A percentile compares a stretch with the other conserved stretches of the same genome.
These are phyloP conservation scores for Nannochloropsis limnetica DNA, from an alignment of 352 stramenopile species.

Conservation along the genomic window DNA sequence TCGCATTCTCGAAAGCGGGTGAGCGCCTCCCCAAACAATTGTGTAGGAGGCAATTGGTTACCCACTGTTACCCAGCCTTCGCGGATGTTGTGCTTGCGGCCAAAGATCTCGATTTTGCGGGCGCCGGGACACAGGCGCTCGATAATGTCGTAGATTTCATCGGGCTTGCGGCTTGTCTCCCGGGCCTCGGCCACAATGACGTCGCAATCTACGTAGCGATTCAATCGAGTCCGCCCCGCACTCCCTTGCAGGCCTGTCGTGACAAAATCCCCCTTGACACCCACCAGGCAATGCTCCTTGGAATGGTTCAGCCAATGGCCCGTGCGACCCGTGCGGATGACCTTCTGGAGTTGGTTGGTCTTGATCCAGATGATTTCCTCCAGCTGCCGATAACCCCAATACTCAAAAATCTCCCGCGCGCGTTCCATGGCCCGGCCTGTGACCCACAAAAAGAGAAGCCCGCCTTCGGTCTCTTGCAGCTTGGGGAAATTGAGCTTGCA, in stretches of 20 bases:
- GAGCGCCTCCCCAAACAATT: not conserved
- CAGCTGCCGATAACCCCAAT: constrained; percentile 36
- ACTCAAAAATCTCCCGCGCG: constrained; percentile 33
- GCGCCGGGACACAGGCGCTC: constrained; percentile 24
- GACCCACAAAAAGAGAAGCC: constrained; percentile 38
- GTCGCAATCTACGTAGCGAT: constrained; percentile 34
- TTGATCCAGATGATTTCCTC: constrained; percentile 42
- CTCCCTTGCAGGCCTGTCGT: constrained; percentile 1
- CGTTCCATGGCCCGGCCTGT: constrained; percentile 30
- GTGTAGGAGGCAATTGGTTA: not conserved
- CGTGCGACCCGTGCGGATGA: constrained; percentile 34
- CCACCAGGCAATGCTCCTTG: constrained; percentile 39
- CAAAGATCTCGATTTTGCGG: constrained; percentile 40
- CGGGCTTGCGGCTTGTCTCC: constrained; percentile 38
- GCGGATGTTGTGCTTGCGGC: constrained; percentile 36
- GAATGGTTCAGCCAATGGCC: constrained; percentile 41
- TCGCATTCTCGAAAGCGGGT: not conserved
- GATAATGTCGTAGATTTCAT: constrained; percentile 40
- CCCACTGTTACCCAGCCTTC: constrained; percentile 37
- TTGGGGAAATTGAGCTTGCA: constrained; percentile 27
- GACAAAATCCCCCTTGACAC: constrained; percentile 33
- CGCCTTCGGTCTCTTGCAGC: constrained; percentile 19
- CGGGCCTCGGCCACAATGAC: constrained; percentile 35
- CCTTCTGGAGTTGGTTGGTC: constrained; percentile 37
- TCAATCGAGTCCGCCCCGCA: not conserved